phyloP scores from a whole-genome alignment of 129 eudicot species.

The Lactuca sativa region DNA sequence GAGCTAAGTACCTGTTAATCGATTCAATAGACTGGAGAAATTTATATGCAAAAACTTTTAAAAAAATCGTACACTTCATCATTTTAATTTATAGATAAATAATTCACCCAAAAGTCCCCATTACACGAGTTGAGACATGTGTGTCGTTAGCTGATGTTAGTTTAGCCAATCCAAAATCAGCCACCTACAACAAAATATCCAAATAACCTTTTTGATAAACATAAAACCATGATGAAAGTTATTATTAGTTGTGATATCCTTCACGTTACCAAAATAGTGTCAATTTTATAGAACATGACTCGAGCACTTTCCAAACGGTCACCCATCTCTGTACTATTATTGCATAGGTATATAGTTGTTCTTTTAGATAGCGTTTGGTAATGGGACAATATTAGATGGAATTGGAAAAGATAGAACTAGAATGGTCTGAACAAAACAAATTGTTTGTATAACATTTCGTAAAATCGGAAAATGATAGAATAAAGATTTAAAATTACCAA shows the following conservation, averaged over 20 bases:
- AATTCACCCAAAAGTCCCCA: constrained; percentile 96
- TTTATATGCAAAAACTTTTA: constrained; percentile 7
- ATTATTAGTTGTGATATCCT: not conserved
- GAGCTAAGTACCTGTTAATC: constrained; percentile 81
- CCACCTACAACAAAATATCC: constrained; percentile 47
- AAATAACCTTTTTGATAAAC: too few relatives aligned
- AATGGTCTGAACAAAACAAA: too few relatives aligned
- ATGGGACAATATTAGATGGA: too few relatives aligned
- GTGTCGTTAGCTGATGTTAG: constrained; percentile 71
- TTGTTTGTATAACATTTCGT: too few relatives aligned
- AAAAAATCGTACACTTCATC: not conserved
- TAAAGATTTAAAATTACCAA: too few relatives aligned
- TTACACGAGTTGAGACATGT: constrained; percentile 96
- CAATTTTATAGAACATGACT: not conserved
- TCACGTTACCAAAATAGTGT: too few relatives aligned
- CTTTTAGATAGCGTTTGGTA: too few relatives aligned
- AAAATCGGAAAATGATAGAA: too few relatives aligned
- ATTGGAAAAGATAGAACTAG: too few relatives aligned
- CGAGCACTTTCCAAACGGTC: not conserved
- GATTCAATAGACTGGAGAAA: constrained; percentile 13
- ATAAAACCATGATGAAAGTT: not conserved
- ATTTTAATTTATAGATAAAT: constrained; percentile 1
- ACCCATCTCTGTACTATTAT: too few relatives aligned
- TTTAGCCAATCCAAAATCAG: constrained; percentile 97
- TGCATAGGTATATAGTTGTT: too few relatives aligned